Evolutionary conservation across 768 basidiomycete species (phyloP), one percentile per base, ranked within the genome.

Genomic region (Lactifluus echinatus): DNA sequence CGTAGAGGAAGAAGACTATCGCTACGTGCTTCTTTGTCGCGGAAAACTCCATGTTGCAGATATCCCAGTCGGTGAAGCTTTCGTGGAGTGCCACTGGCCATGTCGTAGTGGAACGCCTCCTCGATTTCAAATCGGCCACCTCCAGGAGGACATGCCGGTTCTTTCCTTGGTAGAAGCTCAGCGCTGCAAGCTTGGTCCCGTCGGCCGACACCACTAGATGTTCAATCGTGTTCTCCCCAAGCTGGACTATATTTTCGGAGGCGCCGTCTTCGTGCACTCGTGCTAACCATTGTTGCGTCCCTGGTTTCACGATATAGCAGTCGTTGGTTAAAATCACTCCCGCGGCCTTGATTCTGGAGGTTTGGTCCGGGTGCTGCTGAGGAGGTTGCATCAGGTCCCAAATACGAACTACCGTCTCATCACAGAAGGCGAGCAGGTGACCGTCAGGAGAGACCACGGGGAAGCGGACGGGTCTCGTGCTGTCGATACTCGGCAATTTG

Each of bases 51-150:
- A 59, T 44, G 26, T 29, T 17, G 23, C 57, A 43, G n/a, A 55
- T 26, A 2, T 59, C 47, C 57, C 57, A 45, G 31, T 55, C 48
- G 26, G 40, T 44, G 23, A 59, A 59, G 33, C 53, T 59, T 6
- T 59, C 57, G 12, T 59, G 57, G 15, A 59, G 57, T 8, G 42
- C 47, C 26, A 59, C 17, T 1, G 53, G 57, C 57, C 57, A 59
- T 28, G 42, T 44, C 17, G 40, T 53, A 10, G 40, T 54, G 8
- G 40, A 26, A 19, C 57, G 53, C n/a, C 19, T 53, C 10, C 15
- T 58, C 12, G 57, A 59, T 8, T 50, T 44, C 53, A 59, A n/a
- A 23, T 54, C 43, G 12, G 5, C 57, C 15, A 59, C 31, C 28
- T 59, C 57, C 28, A 55, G 47, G 7, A 55, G 21, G 8, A 52